Evolutionary conservation across 2,329 filamentous ascomycete genomes (phyloP), one percentile per base, ranked within the genome.

Genomic region (Trichoderma pleuroti): DNA sequence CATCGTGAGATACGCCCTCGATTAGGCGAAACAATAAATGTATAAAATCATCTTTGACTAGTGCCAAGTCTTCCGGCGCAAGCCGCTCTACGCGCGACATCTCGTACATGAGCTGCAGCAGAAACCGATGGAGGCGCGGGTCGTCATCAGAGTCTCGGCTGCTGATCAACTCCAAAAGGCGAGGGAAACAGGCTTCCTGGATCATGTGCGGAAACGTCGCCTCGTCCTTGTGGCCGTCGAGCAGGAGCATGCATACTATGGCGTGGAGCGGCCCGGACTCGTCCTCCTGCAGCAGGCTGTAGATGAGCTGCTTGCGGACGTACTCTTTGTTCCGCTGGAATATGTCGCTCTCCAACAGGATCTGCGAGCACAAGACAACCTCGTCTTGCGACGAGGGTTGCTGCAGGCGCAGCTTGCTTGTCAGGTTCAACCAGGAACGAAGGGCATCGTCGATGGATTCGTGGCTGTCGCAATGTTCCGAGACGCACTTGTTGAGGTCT

Each of bases 71-170:
- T 74, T 93, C 89, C 72, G 87, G 83, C 68, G 88, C 90, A 72
- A 99, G 83, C 73, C 90, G 88, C 81, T 98, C 94, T 79, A 98
- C 93, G 72, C 97, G 88, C 57, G 93, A 94, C 92, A 98, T 98
- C 84, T 98, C 96, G 81, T 97, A 99, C 78, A 98, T 87, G 70
- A 99, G 84, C 80, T 98, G 92, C 76, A 99, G 85, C 66, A 98
- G 84, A 72, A 96, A 83, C 42, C 92, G 89, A 81, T 98, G 93
- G 72, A 98, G 84, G 66, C 88, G 86, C 28, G 88, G 86, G 77
- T 94, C 91, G 59, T 89, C 84, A 49, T 91, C 85, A 46, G 90
- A 86, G 74, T 86, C 86, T 72, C 87, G 86, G 56, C 84, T 86
- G 77, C 91, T 87, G 72, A 98, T 91, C 74, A 99, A 84, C 73